phyloP scores from a whole-genome alignment of 805 yeast species.

The Teunomyces panamensis region DNA sequence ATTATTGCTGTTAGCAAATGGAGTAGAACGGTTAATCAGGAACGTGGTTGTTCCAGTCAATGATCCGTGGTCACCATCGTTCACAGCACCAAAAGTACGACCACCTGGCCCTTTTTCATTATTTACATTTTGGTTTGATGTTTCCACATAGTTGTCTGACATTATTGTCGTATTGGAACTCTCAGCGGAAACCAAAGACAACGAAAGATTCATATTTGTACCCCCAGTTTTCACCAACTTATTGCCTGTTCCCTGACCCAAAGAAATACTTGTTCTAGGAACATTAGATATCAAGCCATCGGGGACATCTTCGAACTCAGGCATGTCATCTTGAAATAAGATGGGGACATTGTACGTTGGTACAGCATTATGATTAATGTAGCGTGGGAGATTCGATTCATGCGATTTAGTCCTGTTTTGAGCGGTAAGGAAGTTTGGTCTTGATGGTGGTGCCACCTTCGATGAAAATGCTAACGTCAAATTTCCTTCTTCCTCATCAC shows the following conservation, averaged over 20 bases:
- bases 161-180: conserved; percentile 18
- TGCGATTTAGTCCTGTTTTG: conserved; percentile 39
- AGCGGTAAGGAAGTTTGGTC: conserved; percentile 34
- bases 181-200: conserved; percentile 12
- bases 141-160: conserved; percentile 4
- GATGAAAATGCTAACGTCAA: conserved; percentile 45
- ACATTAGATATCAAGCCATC: conserved; percentile 32
- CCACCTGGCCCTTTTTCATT: background rate
- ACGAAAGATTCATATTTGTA: conserved; percentile 11
- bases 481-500: conserved; percentile 42
- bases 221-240: conserved; percentile 2
- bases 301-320: conserved; percentile 43
- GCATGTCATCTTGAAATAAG: conserved; percentile 26
- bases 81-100: background rate
- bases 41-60: background rate
- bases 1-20: background rate
- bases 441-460: conserved; percentile 30
- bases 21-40: background rate
- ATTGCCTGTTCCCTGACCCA: background rate
- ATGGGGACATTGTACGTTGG: conserved; percentile 26
- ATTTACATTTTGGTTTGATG: background rate
- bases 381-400: conserved; percentile 37
- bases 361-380: conserved; percentile 10
- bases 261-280: conserved; percentile 24
- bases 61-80: background rate